Evolutionary conservation across 2,329 filamentous ascomycete genomes (phyloP).

Genomic region (Phaeophleospora eucalypticola): DNA sequence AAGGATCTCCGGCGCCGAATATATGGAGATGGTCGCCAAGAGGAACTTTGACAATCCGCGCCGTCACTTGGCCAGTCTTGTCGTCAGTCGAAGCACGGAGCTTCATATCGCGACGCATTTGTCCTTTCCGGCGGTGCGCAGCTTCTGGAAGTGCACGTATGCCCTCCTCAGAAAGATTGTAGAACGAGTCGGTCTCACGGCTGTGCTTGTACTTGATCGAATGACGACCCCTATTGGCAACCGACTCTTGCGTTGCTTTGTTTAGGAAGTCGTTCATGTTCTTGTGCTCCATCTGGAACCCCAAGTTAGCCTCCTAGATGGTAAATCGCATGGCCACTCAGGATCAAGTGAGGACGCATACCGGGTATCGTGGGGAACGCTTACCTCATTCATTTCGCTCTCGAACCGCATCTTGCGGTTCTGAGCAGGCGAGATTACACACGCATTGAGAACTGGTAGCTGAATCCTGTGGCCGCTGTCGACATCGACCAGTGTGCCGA

Average conservation of each 20-base stretch:
- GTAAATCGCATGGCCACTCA: no score
- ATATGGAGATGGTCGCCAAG: conserved; percentile 77
- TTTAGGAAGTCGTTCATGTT: conserved; percentile 84
- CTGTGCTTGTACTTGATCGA: conserved; percentile 77
- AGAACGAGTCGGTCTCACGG: conserved; percentile 79
- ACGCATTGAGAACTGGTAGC: conserved; percentile 66
- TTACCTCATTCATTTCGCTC: conserved; percentile 86
- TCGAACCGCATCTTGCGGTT: conserved; percentile 60
- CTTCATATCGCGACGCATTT: conserved; percentile 58
- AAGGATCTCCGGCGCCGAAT: conserved; percentile 67
- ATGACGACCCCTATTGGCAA: conserved; percentile 44
- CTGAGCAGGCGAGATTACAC: conserved; percentile 59
- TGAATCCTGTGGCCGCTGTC: conserved; percentile 65
- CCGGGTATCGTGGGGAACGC: conserved; percentile 22
- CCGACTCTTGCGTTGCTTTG: conserved; percentile 46
- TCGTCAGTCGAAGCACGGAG: conserved; percentile 61
- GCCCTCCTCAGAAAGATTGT: conserved; percentile 62
- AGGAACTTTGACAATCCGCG: conserved; percentile 88
- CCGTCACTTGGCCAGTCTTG: conserved; percentile 62
- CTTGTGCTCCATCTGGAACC: conserved; percentile 67
- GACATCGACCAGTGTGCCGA: conserved; percentile 75
- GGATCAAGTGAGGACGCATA: no score
- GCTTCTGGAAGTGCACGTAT: conserved; percentile 55
- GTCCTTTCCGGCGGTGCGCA: conserved; percentile 26
- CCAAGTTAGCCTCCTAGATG: conserved; percentile 22